Evolutionary conservation across 2,329 filamentous ascomycete genomes (phyloP), one percentile per base, ranked within the genome.

Genomic region (Penicillium concentricum): DNA sequence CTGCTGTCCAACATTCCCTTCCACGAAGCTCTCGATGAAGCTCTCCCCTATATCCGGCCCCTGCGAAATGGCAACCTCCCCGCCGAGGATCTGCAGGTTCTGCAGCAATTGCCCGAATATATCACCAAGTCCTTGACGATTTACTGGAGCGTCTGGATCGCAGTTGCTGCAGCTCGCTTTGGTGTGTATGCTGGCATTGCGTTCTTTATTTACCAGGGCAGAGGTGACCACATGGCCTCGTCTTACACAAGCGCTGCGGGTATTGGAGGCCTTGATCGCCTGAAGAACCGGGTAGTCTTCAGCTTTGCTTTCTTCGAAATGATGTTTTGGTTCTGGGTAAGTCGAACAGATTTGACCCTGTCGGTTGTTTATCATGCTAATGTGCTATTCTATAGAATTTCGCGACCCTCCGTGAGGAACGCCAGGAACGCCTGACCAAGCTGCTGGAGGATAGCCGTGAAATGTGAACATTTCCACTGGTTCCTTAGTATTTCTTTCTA

Each of bases 281-380:
- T 96, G 66, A 91, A 92, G 78, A 96, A 95, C 71, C 84, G 91
- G 49, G 79, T 96, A 39, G 85, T 96, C 39, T 95, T 97, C 71
- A 87, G 89, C 0, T 94, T 91, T 75, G 86, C 86, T 9, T 94
- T 96, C 67, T 70, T 96, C 69, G 92, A 97, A 79, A 84, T 91
- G 72, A 80, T 91, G 63, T 83, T 84, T 59, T 96, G 92, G 91
- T 92, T 96, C 74, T 96, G 92, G 92, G 86, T 86, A 70, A 61
- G 79, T 72, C 15, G 12, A 42, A 6, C 15, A 22, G 37, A 8
- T 20, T n/a, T 20, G 12, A 41, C 2, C 18, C 24, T 46, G 34
- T 48, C 38, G 12, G 41, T 45, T n/a, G 18, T 16, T 24, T n/a
- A 2, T 34, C 30, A 10, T 53, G 34, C 60, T 62, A 51, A 64